Percentiles rank a stretch among this genome's conserved stretches.
Evolutionary conservation across 163 green algal genomes (phyloP).

Genomic region (Volvox carteri): DNA sequence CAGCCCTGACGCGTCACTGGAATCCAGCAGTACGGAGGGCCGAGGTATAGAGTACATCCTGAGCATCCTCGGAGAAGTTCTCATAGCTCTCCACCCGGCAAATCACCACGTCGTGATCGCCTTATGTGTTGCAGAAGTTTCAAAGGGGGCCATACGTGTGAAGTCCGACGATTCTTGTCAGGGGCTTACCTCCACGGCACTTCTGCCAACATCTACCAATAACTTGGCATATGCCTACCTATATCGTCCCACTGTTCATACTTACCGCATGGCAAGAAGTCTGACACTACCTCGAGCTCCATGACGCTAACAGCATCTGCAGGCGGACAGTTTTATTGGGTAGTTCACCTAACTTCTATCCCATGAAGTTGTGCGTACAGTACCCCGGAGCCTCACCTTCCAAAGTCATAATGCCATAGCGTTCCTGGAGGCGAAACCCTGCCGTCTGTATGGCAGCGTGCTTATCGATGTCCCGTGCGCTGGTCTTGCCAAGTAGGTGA

Average conservation of each 20-base stretch:
- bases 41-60: constrained; percentile 61
- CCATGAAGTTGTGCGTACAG: not conserved
- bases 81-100: constrained; percentile 64
- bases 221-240: too few species aligned
- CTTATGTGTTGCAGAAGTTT: constrained; percentile 28
- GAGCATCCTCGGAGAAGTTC: constrained; percentile 22
- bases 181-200: too few species aligned
- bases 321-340: not conserved
- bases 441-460: constrained; percentile 52
- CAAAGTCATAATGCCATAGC: constrained; percentile 56
- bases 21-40: constrained; percentile 5
- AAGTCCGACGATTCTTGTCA: too few species aligned
- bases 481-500: constrained; percentile 79
- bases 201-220: too few species aligned
- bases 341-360: too few species aligned
- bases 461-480: constrained; percentile 76
- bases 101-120: constrained; percentile 71
- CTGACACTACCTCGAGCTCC: constrained; percentile 64
- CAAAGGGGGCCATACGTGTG: too few species aligned
- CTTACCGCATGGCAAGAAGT: constrained; percentile 64
- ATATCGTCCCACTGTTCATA: too few species aligned
- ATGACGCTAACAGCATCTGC: constrained; percentile 67
- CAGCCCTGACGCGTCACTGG: not conserved
- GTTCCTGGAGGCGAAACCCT: constrained; percentile 53
- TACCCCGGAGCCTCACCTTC: constrained; percentile 31